phyloP scores from a whole-genome alignment of 306 rosid genomes.

The Cucumis hystrix region DNA sequence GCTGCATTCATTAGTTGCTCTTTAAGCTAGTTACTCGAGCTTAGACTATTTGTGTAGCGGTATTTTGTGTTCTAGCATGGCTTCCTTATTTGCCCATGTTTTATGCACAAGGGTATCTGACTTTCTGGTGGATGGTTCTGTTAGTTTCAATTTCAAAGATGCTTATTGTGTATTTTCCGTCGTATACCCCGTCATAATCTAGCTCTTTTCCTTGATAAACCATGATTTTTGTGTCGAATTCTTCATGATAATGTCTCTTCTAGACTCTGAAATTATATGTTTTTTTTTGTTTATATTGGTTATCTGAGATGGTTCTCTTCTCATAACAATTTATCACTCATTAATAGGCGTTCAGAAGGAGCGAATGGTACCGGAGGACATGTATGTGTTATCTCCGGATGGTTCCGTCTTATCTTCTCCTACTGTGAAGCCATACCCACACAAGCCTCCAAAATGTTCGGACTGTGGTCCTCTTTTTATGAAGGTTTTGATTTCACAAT shows the following conservation, averaged over 20 bases:
- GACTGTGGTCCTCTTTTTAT: conserved; percentile 83
- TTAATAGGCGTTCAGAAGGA: conserved; percentile 86
- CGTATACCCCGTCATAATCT: not conserved
- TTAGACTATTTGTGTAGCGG: not conserved
- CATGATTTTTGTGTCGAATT: not conserved
- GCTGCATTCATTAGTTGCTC: not conserved
- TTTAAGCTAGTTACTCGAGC: not conserved
- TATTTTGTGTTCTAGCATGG: not conserved
- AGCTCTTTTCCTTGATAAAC: not conserved
- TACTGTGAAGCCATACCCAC: conserved; percentile 74
- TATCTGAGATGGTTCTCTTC: not conserved
- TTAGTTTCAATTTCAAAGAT: not conserved
- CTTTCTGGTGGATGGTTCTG: not conserved
- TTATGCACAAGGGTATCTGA: not conserved
- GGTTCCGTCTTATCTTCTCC: conserved; percentile 65
- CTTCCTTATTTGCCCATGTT: not conserved
- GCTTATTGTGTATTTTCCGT: not conserved
- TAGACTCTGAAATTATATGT: not conserved
- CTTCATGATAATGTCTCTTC: not conserved
- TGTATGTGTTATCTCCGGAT: conserved; percentile 60
- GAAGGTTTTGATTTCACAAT: conserved; percentile 36
- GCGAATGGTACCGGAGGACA: conserved; percentile 90
- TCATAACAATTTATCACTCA: not conserved
- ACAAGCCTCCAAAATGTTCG: conserved; percentile 86
- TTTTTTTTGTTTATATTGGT: not conserved